These are phyloP conservation scores for Parachaetomium inaequale DNA, from an alignment of 495 filamentous ascomycete species.

Conservation along the genomic window DNA sequence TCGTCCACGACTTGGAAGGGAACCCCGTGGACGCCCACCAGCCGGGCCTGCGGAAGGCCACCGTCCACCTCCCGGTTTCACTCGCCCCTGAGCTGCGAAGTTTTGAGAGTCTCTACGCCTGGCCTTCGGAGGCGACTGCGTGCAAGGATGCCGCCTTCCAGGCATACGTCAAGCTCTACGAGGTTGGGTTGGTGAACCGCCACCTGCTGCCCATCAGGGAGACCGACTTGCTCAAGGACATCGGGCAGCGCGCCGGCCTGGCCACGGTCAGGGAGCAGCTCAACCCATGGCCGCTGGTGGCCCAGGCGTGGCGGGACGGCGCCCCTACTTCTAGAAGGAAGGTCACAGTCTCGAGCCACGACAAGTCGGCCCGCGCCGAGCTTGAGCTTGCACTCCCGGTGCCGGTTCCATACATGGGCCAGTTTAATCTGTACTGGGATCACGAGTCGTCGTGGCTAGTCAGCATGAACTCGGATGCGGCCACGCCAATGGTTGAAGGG, in stretches of 20 bases:
- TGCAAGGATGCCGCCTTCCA: constrained; percentile 80
- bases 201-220: constrained; percentile 64
- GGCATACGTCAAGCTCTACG: constrained; percentile 68
- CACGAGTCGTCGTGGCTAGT: constrained; percentile 39
- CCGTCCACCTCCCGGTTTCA: constrained; percentile 67
- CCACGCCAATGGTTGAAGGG: constrained; percentile 13
- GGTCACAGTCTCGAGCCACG: constrained; percentile 32
- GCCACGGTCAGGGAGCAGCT: constrained; percentile 53
- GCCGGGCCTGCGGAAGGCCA: constrained; percentile 43
- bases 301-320: constrained; percentile 48
- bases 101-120: constrained; percentile 49
- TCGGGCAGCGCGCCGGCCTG: constrained; percentile 47
- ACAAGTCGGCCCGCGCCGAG: constrained; percentile 31
- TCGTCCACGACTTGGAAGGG: constrained; percentile 24
- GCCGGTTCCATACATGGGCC: constrained; percentile 37
- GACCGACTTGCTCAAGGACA: constrained; percentile 34
- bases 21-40: constrained; percentile 12
- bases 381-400: constrained; percentile 49
- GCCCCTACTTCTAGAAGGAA: constrained; percentile 30
- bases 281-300: constrained; percentile 64
- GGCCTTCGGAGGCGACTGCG: constrained; percentile 72
- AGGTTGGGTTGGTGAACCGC: constrained; percentile 70
- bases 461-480: constrained; percentile 31
- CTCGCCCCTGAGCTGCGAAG: constrained; percentile 61
- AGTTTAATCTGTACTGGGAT: constrained; percentile 53